Base-by-base conservation (phyloP, 1,284 basidiomycete species). In the Polyporus tsugae region DNA sequence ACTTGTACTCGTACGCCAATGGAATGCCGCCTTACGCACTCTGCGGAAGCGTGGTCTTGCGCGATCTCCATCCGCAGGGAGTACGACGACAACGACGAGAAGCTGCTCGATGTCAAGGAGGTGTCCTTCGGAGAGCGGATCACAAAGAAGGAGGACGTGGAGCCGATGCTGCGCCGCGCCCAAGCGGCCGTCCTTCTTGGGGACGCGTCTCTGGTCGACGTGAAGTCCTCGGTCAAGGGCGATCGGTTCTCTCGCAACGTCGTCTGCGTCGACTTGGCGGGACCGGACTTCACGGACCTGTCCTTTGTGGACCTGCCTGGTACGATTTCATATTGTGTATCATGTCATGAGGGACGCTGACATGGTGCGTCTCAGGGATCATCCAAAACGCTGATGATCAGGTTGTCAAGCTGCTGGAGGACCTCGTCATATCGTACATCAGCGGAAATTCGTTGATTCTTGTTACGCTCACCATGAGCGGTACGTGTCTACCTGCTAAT, bases 401-500 rank as follows among this genome's bases (percentile, higher is more conserved):
- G 0, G 75, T 81, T 25, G 52, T 91, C 9, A 72, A 81, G 0
- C 73, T 88, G 15, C 84, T 90, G 13, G 79, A 79, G 68, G 69
- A 82, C n/a, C 79, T 90, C 1, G 87, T 86, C 0, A 79, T 78
- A 35, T 77, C 76, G 1, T 82, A 88, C 62, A 86, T 89, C 62
- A 61, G 67, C 4, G 81, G 82, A n/a, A 41, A 42, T 17, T 76
- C 76, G 60, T 63, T 91, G 6, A 88, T 91, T 64, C 80, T 91
- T 0, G 84, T 90, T 0, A 84, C 89, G 0, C 82, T 91, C 60
- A 89, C 89, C 0, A 87, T 89, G 84, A 87, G 81, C 60, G 88
- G 90, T 89, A 66, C 25, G 49, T 52, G 11, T 29, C 49, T 13
- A 3, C 49, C 7, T 11, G 10, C 4, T 29, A 11, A 6, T 25